A percentile compares a stretch with the other conserved stretches of the same genome.
phyloP scores from a whole-genome alignment of 2,329 filamentous ascomycete genomes.

The Orbilia quercus region DNA sequence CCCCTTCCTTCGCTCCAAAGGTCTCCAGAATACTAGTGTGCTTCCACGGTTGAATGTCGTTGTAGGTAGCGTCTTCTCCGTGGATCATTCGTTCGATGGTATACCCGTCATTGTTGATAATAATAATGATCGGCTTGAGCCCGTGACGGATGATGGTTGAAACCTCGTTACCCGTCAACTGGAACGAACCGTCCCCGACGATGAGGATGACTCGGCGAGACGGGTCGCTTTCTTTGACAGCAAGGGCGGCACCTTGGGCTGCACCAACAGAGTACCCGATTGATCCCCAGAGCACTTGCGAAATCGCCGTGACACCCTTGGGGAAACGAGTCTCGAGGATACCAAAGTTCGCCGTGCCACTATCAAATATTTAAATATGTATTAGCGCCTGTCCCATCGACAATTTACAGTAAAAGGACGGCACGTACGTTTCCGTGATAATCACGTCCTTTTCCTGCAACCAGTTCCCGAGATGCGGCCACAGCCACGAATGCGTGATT shows the following conservation, averaged over 20 bases:
- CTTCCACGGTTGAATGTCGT: conserved; percentile 81
- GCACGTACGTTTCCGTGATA: conserved; percentile 76
- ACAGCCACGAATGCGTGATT: conserved; percentile 80
- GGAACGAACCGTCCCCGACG: conserved; percentile 88
- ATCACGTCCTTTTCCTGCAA: conserved; percentile 78
- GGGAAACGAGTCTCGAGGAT: conserved; percentile 88
- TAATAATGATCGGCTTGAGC: conserved; percentile 81
- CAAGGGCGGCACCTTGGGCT: conserved; percentile 77
- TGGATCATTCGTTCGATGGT: conserved; percentile 91
- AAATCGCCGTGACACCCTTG: conserved; percentile 78
- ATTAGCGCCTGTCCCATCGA: conserved; percentile 4
- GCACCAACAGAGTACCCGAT: conserved; percentile 75
- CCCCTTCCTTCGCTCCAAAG: conserved; percentile 73
- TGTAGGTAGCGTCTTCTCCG: conserved; percentile 81
- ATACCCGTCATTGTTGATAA: conserved; percentile 88
- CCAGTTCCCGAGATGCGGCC: conserved; percentile 80
- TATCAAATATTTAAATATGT: conserved; percentile 9
- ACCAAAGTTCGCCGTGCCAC: conserved; percentile 85
- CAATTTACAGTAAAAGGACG: not conserved
- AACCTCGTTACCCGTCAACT: conserved; percentile 84
- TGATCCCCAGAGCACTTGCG: conserved; percentile 78
- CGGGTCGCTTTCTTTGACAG: conserved; percentile 72
- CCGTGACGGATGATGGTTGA: conserved; percentile 82
- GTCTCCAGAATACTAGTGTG: conserved; percentile 75
- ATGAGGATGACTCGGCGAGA: conserved; percentile 79